Evolutionary conservation across 106 monocot species (phyloP), one percentile per base, ranked within the genome.

Genomic region (Gastrodia elata): DNA sequence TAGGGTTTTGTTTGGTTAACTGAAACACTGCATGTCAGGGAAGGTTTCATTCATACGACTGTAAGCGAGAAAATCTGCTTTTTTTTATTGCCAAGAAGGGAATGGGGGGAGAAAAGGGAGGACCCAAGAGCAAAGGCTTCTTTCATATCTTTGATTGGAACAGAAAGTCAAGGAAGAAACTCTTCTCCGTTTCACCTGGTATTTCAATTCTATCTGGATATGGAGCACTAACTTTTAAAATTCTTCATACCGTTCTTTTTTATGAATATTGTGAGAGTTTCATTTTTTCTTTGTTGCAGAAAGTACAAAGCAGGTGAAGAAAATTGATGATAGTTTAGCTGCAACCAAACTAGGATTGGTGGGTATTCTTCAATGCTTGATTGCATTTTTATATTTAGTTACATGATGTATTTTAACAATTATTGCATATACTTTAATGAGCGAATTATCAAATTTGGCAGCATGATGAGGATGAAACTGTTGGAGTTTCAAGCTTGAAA

Each of bases 91-190:
- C 36, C 6, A 38, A 35, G 37, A 67, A 13, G 37, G 80, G 58
- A 73, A 89, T 89, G 89, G 82, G 92, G 58, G 77, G 46, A 4
- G 86, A 90, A 35, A 87, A 82, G 73, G 89, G 79, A 5, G 71
- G 83, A 11, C 64, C 83, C 30, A 91, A 85, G 76, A 36, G 72
- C 49, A 79, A 86, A 26, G 89, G 92, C 4, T 87, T 96, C 81
- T 96, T 96, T 72, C 69, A 96, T 65, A 72, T 96, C 61, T 96
- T 96, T 55, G 95, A 96, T 61, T 92, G 92, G 92, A 96, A 88
- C 64, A 76, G 84, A 38, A 96, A 86, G 64, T 92, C 95, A 0
- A 82, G 95, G 59, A 96, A 89, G 89, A 96, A 96, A 68, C 75
- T 92, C 18, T 96, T 87, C 75, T 80, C 91, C 20, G 68, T 80